Evolutionary conservation across 768 basidiomycete species (phyloP).

Genomic region (Multifurca ochricompacta): DNA sequence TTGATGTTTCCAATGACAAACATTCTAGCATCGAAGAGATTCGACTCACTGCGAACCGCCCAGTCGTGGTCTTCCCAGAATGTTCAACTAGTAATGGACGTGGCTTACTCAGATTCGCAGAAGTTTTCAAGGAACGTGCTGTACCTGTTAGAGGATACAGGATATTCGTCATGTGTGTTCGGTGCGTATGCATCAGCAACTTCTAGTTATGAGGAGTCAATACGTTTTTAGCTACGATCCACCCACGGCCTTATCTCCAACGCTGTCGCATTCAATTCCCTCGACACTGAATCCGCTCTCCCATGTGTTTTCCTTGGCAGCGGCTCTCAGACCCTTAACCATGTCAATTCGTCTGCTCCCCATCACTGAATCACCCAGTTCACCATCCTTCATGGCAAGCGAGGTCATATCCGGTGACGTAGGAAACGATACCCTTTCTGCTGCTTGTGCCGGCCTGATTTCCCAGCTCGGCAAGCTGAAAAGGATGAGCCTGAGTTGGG

Average conservation of each 20-base stretch:
- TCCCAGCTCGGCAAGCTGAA: constrained; percentile 75
- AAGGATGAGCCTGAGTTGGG: constrained; percentile 74
- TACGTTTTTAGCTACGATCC: constrained; percentile 58
- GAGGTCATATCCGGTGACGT: constrained; percentile 52
- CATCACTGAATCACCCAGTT: constrained; percentile 77
- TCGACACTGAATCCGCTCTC: constrained; percentile 49
- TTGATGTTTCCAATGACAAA: constrained; percentile 28
- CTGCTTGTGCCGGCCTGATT: constrained; percentile 60
- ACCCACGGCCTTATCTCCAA: constrained; percentile 54
- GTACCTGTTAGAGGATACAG: constrained; percentile 61
- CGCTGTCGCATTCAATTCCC: constrained; percentile 60
- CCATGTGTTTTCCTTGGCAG: constrained; percentile 50
- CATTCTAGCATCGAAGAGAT: constrained; percentile 53
- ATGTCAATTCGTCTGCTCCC: constrained; percentile 71
- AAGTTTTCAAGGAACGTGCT: constrained; percentile 50
- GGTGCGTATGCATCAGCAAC: constrained; percentile 39
- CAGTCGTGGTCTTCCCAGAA: constrained; percentile 82
- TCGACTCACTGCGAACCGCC: constrained; percentile 45
- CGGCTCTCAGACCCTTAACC: constrained; percentile 44
- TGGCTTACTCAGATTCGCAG: constrained; percentile 69
- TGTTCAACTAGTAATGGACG: constrained; percentile 90
- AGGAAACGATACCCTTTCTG: constrained; percentile 51
- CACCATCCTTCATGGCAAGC: constrained; percentile 68
- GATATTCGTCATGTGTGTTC: constrained; percentile 76
- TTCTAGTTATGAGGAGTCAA: constrained; percentile 5